These are phyloP conservation scores for Panellus pusillus DNA, from an alignment of 768 basidiomycete genomes.

Conservation along the genomic window DNA sequence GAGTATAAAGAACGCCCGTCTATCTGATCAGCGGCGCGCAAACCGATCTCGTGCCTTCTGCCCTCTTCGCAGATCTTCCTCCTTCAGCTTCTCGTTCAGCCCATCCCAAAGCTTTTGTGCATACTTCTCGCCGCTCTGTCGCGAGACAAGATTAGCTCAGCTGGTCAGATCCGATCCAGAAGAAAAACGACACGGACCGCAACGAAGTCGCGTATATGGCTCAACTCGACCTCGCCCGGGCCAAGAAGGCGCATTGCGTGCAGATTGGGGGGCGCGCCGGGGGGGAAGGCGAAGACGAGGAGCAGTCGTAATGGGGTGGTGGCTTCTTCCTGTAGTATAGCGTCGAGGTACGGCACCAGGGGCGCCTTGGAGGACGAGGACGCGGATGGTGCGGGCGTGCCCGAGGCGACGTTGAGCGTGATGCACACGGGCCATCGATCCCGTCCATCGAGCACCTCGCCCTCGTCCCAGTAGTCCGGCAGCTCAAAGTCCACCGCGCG, in stretches of 20 bases:
- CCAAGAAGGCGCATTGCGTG: constrained; percentile 70
- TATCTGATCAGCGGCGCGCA: constrained; percentile 31
- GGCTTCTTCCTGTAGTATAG: constrained; percentile 68
- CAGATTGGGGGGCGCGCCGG: constrained; percentile 38
- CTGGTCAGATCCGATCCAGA: background rate
- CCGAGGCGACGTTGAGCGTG: constrained; percentile 69
- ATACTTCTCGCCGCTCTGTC: constrained; percentile 66
- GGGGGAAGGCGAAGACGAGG: constrained; percentile 62
- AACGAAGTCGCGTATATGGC: constrained; percentile 51
- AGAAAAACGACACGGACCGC: constrained; percentile 41
- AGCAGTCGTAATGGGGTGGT: constrained; percentile 63
- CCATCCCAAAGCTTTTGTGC: constrained; percentile 56
- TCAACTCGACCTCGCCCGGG: constrained; percentile 52
- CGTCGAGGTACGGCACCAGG: constrained; percentile 70
- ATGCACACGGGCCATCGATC: constrained; percentile 75
- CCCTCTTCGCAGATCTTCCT: constrained; percentile 60
- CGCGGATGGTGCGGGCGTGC: background rate
- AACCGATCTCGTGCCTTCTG: constrained; percentile 62
- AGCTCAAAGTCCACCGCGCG: constrained; percentile 81
- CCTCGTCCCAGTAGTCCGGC: constrained; percentile 86
- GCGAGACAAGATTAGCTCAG: background rate
- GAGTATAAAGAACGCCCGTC: no score
- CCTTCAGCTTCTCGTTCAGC: constrained; percentile 63
- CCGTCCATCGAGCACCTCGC: constrained; percentile 60
- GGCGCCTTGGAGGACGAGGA: constrained; percentile 48